phyloP scores from a whole-genome alignment of 305 asterid species.

The Ruellia speciosa region DNA sequence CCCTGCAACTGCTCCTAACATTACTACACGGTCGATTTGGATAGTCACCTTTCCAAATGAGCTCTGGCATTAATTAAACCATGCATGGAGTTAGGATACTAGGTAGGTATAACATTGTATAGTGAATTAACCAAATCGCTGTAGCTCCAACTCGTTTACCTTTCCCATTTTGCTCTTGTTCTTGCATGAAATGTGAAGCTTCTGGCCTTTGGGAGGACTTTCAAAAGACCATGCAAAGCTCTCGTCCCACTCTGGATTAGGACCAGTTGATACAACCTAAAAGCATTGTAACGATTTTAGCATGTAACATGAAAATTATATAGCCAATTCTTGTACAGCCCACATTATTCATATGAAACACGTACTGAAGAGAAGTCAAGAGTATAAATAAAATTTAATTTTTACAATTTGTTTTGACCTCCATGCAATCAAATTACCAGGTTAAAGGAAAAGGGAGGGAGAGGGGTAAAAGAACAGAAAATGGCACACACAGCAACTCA shows the following conservation, averaged over 20 bases:
- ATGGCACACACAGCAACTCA: no score
- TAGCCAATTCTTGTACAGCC: not conserved
- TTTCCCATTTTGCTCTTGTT: conserved; percentile 99
- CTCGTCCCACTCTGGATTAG: conserved; percentile 94
- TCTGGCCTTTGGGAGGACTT: conserved; percentile 98
- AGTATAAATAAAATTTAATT: no score
- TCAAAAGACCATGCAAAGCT: conserved; percentile 93
- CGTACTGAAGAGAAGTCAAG: no score
- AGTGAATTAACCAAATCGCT: not conserved
- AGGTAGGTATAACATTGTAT: not conserved
- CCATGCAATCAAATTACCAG: no score
- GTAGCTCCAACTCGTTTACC: conserved; percentile 29
- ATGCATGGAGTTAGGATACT: not conserved
- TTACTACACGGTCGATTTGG: conserved; percentile 94
- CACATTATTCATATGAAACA: no score
- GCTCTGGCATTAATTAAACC: conserved; percentile 43
- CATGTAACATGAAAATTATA: not conserved
- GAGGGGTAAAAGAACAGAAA: no score
- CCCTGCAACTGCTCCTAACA: conserved; percentile 95
- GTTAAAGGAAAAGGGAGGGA: no score
- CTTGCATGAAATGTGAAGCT: conserved; percentile 97
- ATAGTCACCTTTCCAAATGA: conserved; percentile 93
- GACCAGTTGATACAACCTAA: conserved; percentile 89
- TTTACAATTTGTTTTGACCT: no score
- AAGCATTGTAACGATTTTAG: conserved; percentile 11